A percentile compares a stretch with the other conserved stretches of the same genome.
These are phyloP conservation scores for Gymnopilus junonius DNA, from an alignment of 768 basidiomycete species.

Conservation along the genomic window DNA sequence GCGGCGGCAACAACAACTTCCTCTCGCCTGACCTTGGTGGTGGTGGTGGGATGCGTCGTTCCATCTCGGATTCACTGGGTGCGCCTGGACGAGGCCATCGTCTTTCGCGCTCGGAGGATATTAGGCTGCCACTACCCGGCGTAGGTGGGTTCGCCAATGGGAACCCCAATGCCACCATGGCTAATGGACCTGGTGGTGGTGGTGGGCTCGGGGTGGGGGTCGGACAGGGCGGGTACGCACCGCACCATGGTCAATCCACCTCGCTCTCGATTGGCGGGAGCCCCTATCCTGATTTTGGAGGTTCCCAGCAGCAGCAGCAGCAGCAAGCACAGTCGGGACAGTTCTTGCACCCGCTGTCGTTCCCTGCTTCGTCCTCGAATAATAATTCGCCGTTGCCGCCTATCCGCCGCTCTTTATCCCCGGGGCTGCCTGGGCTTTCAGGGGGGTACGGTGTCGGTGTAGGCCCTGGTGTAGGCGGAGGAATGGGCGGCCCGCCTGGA, in stretches of 20 bases:
- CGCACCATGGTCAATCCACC: slow-evolving; percentile 22
- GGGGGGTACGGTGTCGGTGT: not conserved
- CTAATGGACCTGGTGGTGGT: no score
- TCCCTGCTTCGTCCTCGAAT: slow-evolving; percentile 3
- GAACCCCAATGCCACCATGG: no score
- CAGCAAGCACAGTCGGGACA: not conserved
- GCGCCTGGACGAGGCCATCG: slow-evolving; percentile 47
- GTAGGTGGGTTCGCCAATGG: slow-evolving; percentile 5
- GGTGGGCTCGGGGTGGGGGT: no score
- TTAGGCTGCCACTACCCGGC: slow-evolving; percentile 29
- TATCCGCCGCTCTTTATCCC: slow-evolving; percentile 5
- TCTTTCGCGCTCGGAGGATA: slow-evolving; percentile 67
- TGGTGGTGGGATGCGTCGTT: no score
- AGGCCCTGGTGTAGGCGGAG: not conserved
- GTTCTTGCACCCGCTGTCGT: slow-evolving; percentile 10
- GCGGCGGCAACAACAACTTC: slow-evolving; percentile 21
- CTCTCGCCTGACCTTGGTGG: slow-evolving; percentile 38
- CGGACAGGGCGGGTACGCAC: slow-evolving; percentile 5
- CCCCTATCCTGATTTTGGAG: not conserved
- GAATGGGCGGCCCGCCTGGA: not conserved
- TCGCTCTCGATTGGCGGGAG: slow-evolving; percentile 5
- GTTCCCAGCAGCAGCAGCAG: no score
- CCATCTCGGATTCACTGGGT: slow-evolving; percentile 49
- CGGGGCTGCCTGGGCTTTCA: not conserved
- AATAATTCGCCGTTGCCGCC: slow-evolving; percentile 6